Evolutionary conservation across 2,329 filamentous ascomycete species (phyloP), one percentile per base, ranked within the genome.

Genomic region (Penicillium freii): DNA sequence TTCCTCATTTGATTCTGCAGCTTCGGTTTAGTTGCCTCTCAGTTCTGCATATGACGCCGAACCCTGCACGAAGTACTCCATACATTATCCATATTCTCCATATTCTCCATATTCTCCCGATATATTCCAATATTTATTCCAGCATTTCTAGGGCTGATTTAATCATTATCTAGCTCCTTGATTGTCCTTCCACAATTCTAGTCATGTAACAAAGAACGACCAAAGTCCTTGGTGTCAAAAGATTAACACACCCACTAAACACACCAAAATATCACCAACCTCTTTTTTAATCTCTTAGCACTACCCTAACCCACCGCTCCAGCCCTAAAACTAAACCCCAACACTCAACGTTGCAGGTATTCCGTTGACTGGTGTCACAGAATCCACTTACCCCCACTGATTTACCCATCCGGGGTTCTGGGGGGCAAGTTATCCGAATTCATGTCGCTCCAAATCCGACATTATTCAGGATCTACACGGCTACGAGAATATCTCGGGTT

Each of bases 391-490:
- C 25, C 51, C 54, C 54, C 48, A 53, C 54, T 42, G 48, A 56
- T 56, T 47, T 34, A 56, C 48, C 27, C 43, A 42, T 43, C 29
- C 21, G 33, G 33, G 42, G 42, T 44, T 44, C 42, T 17, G 25
- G 45, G 45, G 21, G 54, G 54, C 54, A 57, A 57, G 27, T 57
- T 57, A 53, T 57, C 54, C 54, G 54, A 56, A 56, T 17, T 17
- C 27, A 23, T 3, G 11, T 25, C 21, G 15, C 27, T 23, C 19
- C 23, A 50, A 17, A 50, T 31, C 17, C 25, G 48, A 29, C 2
- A 51, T 31, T 13, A 17, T 29, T 40, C 36, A 40, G 13, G 46
- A 39, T 36, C 54, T 47, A 59, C 47, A 5, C 36, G n/a, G 27
- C 2, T 3, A 34, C 45, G 44, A 53, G 53, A 43, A 57, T 33